These are phyloP conservation scores for Alloteropsis semialata DNA, from an alignment of 176 grass and related monocot genomes.

Conservation along the genomic window DNA sequence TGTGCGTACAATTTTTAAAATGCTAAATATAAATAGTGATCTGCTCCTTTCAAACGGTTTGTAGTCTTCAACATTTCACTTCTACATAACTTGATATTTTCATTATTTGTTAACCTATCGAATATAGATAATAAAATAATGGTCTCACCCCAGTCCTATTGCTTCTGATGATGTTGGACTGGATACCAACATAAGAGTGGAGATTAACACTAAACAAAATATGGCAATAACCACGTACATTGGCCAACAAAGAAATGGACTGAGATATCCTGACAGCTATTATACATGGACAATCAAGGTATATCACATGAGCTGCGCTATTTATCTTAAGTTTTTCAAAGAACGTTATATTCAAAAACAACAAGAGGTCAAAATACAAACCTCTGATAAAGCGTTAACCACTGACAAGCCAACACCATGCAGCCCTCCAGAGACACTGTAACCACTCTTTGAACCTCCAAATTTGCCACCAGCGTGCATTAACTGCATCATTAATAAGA, in stretches of 20 bases:
- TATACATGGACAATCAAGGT: background rate
- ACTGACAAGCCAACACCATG: constrained; percentile 97
- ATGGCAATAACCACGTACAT: background rate
- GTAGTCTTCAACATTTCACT: background rate
- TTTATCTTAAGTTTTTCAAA: background rate
- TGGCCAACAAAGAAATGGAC: background rate
- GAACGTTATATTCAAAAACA: constrained; percentile 3
- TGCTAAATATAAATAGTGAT: background rate
- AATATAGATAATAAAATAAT: background rate
- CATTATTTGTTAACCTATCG: background rate
- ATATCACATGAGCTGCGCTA: background rate
- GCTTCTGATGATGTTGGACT: background rate
- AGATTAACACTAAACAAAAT: background rate
- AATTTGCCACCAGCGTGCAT: constrained; percentile 98
- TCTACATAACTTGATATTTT: background rate
- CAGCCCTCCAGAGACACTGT: constrained; percentile 89
- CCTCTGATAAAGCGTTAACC: constrained; percentile 99
- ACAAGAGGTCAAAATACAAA: constrained; percentile 40
- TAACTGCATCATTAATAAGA: constrained; percentile 52
- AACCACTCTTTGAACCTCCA: constrained; percentile 92
- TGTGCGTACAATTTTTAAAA: background rate
- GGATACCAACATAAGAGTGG: background rate
- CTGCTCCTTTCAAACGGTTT: background rate
- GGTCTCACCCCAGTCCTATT: background rate
- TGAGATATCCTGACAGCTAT: background rate